Base-by-base conservation (phyloP, 805 yeast species). In the Wickerhamomyces canadensis region DNA sequence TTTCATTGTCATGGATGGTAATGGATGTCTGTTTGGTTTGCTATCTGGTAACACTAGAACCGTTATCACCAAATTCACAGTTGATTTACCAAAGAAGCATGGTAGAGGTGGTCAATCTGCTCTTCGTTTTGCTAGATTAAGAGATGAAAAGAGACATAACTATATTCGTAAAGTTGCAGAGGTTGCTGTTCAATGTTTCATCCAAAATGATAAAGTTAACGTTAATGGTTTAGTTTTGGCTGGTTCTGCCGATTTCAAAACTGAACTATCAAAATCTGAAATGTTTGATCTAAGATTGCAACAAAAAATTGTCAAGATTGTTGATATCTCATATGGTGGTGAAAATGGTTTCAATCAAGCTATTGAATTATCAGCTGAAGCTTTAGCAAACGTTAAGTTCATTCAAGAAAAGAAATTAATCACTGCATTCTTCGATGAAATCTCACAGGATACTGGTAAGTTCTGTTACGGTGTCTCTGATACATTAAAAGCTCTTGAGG, bases 41-140 rank as follows among this genome's bases (percentile, higher is more conserved):
- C 78, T 93, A 38, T 80, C 94, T 31, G 99, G 99, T 62, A 93
- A 93, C 69, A 89, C 96, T 33, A 83, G 98, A 72, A 96, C 93
- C 45, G 86, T 93, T 31, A 72, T 93, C 58, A 96, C 91, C 66
- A 93, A 93, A 66, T 93, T 93, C 67, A 84, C 88, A 2, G 99
- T 93, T 39, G 99, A 93, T 65, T 73, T 93, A 55, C 99, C 99
- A 55, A 93, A 93, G 73, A 93, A 93, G 86, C 98, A 93, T 74
- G 98, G 98, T 58, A 84, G 98, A 76, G 98, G 98, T 84, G 98
- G 98, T 83, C 98, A 93, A 72, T 93, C 99, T 45, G 98, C 99
- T 31, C 62, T 93, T 52, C 98, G 99, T 86, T 93, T 93, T 73
- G 82, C 97, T 19, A 89, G 99, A 75, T 75, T 93, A 64, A 84